Evolutionary conservation across 257 asterid species (phyloP).

Genomic region (Datura wrightii): DNA sequence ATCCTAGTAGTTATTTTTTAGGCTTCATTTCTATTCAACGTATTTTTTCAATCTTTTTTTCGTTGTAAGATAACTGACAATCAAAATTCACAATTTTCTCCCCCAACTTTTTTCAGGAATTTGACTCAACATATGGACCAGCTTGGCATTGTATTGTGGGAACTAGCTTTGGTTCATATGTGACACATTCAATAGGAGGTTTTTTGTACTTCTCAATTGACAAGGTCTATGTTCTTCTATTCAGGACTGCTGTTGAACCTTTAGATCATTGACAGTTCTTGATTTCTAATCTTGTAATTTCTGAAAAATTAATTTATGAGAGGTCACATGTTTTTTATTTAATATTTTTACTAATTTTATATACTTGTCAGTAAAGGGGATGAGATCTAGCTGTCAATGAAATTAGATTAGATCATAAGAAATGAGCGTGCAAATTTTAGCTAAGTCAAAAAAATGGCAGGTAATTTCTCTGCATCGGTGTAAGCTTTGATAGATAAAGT

Average conservation of each 20-base stretch:
- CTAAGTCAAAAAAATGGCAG: neutral
- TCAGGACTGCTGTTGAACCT: conserved; percentile 84
- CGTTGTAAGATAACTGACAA: neutral
- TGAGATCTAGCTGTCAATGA: neutral
- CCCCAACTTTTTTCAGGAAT: conserved; percentile 56
- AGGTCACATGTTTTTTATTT: neutral
- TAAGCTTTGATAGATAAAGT: neutral
- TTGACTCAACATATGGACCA: conserved; percentile 79
- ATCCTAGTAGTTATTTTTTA: neutral
- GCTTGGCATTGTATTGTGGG: conserved; percentile 98
- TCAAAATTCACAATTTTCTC: neutral
- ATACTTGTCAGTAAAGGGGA: neutral
- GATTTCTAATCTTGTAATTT: conserved; percentile 27
- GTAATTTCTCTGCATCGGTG: neutral
- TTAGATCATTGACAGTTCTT: conserved; percentile 48
- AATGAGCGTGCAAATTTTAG: neutral
- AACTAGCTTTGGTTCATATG: conserved; percentile 85
- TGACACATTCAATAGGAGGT: conserved; percentile 83
- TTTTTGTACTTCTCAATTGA: conserved; percentile 89
- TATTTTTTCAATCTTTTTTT: neutral
- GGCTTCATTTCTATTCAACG: neutral
- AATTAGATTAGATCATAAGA: neutral
- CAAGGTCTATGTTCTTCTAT: conserved; percentile 78
- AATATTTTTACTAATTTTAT: neutral
- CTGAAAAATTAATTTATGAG: conserved; percentile 10